These are phyloP conservation scores for Trichoderma cornu-damae DNA, from an alignment of 2,329 filamentous ascomycete species.

Conservation along the genomic window DNA sequence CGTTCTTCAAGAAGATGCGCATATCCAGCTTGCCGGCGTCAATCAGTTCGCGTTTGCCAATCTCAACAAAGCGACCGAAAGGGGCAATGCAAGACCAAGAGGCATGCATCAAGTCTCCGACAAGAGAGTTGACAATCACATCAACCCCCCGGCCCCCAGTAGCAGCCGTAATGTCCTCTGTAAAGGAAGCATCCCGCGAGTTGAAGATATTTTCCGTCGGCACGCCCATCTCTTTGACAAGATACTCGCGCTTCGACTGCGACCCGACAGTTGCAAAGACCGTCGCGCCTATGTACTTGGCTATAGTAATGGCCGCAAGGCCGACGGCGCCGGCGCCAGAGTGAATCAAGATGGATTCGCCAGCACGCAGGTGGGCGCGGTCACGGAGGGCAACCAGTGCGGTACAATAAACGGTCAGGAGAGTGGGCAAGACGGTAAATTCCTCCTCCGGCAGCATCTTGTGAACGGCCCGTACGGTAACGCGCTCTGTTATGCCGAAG, in stretches of 20 bases:
- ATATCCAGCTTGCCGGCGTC: slow-evolving; percentile 7
- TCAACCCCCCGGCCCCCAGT: slow-evolving; percentile 26
- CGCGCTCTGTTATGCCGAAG: slow-evolving; percentile 24
- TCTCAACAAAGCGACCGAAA: slow-evolving; percentile 14
- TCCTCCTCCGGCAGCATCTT: slow-evolving; percentile 30
- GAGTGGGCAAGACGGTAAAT: slow-evolving; percentile 21
- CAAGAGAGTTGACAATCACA: slow-evolving; percentile 30
- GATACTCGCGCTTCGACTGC: slow-evolving; percentile 25
- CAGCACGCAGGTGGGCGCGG: slow-evolving; percentile 24
- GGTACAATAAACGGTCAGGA: slow-evolving; percentile 17
- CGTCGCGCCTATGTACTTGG: slow-evolving; percentile 21
- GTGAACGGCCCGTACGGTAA: slow-evolving; percentile 6
- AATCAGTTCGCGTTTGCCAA: slow-evolving; percentile 12
- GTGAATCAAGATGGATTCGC: slow-evolving; percentile 24
- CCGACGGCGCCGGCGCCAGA: slow-evolving; percentile 23
- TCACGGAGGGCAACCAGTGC: slow-evolving; percentile 22
- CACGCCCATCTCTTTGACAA: slow-evolving; percentile 28
- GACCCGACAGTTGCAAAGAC: slow-evolving; percentile 30
- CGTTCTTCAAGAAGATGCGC: slow-evolving; percentile 10
- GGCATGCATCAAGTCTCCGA: background rate
- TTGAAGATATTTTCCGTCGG: slow-evolving; percentile 28
- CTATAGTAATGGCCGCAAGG: slow-evolving; percentile 21
- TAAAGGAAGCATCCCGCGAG: slow-evolving; percentile 26
- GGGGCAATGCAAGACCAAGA: slow-evolving; percentile 2
- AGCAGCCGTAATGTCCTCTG: slow-evolving; percentile 20